Evolutionary conservation across 2,329 filamentous ascomycete species (phyloP).

Genomic region (Curvularia sp.): DNA sequence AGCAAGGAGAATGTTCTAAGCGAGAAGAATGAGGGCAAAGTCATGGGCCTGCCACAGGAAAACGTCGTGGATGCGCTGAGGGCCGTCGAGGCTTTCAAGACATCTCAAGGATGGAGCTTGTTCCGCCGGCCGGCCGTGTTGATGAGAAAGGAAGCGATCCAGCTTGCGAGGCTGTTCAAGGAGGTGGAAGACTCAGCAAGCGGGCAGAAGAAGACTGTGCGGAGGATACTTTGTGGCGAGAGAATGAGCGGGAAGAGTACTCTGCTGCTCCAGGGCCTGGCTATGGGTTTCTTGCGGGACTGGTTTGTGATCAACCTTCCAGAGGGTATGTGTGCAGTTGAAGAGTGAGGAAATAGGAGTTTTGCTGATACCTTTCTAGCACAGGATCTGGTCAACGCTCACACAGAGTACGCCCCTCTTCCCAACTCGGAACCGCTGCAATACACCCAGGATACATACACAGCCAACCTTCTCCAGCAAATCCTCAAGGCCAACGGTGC

Average conservation of each 20-base stretch:
- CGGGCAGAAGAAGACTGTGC: constrained; percentile 62
- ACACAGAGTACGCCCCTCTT: constrained; percentile 80
- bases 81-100: constrained; percentile 88
- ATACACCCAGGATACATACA: constrained; percentile 82
- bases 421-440: constrained; percentile 60
- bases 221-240: constrained; percentile 75
- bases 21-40: constrained; percentile 63
- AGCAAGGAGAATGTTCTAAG: constrained; percentile 59
- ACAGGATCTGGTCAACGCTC: constrained; percentile 79
- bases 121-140: constrained; percentile 84
- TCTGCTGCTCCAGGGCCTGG: constrained; percentile 81
- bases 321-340: constrained; percentile 68
- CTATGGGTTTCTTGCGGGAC: constrained; percentile 78
- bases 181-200: constrained; percentile 65
- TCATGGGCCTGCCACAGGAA: constrained; percentile 74
- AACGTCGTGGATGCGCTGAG: constrained; percentile 79
- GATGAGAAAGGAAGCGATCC: constrained; percentile 77
- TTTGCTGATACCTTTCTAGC: constrained; percentile 59
- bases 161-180: constrained; percentile 63
- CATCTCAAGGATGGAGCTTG: constrained; percentile 83
- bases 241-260: constrained; percentile 86
- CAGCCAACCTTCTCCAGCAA: constrained; percentile 74
- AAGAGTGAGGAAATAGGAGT: not conserved
- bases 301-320: constrained; percentile 92
- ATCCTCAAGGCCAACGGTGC: constrained; percentile 75